Base-by-base conservation (phyloP, 345 rosid genomes). In the Eucalyptus caleyi region DNA sequence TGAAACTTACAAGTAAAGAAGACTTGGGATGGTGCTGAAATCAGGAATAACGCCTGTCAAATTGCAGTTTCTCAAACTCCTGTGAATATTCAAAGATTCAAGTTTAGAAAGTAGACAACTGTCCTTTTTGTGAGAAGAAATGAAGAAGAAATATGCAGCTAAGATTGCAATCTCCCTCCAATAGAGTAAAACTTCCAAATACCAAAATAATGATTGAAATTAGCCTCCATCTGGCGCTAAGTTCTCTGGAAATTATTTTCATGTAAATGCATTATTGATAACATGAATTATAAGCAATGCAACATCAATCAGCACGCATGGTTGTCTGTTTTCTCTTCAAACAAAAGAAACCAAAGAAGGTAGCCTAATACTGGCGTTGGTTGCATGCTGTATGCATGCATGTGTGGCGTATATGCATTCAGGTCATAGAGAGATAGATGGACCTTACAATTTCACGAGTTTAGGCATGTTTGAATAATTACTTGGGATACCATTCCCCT, bases 21-120 rank as follows among this genome's bases (percentile, higher is more conserved):
- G 99, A 10, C 91, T 5, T 30, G 94, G 95, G 59, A 96, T 94
- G 42, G 89, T 89, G 91, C 98, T 98, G 87, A 98, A 93, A 90
- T 98, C 98, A 88, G 99, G 99, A 51, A 98, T 90, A 53, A 93
- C 91, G 86, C 99, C 99, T 93, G 92, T 94, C 97, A 98, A 94
- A 88, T 92, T 93, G 90, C 99, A 98, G 92, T 95, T 98, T 90
- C 97, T 93, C 81, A 98, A 95, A 85, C 99, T 98, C 97, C 99
- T 98, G 95, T 91, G 6, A 91, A 16, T n/a, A 30, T 54, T 16
- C 0, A 37, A 86, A 86, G 86, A 53, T 50, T 90, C 85, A 89
- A 37, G 53, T 21, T 40, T 16, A 40, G 27, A 50, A 19, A 56
- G 21, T 59, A 32, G 8, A 15, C 44, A 45, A 21, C 27, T 50